Evolutionary conservation across 257 asterid species (phyloP), one percentile per base, ranked within the genome.

Genomic region (Henckelia pumila): DNA sequence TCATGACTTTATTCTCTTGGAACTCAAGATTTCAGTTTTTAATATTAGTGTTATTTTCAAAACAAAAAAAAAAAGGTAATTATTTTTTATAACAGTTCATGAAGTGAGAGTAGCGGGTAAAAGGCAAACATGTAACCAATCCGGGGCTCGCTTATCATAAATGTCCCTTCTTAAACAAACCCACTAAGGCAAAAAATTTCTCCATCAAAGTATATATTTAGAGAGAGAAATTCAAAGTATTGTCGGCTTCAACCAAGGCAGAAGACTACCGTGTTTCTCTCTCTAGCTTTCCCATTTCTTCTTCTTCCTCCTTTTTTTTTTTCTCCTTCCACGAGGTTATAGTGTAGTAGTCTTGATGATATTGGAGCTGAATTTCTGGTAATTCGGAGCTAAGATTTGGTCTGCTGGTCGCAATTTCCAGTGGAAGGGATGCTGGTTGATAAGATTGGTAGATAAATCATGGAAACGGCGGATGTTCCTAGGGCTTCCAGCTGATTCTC

Each of bases 171-270:
- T n/a, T n/a, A n/a, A n/a, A n/a, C n/a, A n/a, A n/a, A n/a, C n/a
- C n/a, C n/a, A n/a, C n/a, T n/a, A n/a, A n/a, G n/a, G n/a, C n/a
- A n/a, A n/a, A n/a, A n/a, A n/a, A n/a, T n/a, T n/a, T n/a, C n/a
- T n/a, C n/a, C n/a, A n/a, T n/a, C n/a, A n/a, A n/a, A n/a, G n/a
- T n/a, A 64, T 57, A 40, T 56, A 66, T 78, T 24, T 61, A 62
- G 83, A 77, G 81, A 80, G 82, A 78, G 82, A 76, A 68, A 64
- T 26, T 79, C 13, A 66, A 75, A 59, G 40, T 22, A 64, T 83
- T 90, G 95, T 90, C 95, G 95, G 96, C 90, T 88, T 90, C 86
- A 76, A 75, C 90, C 92, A 81, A 87, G 47, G 90, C 97, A 88
- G 81, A 79, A 79, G 82, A 87, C 84, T 71, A 79, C 75, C 75